A percentile compares a stretch with the other conserved stretches of the same genome.
These are phyloP conservation scores for Penicillium sclerotiorum DNA, from an alignment of 2,329 filamentous ascomycete species.

Conservation along the genomic window DNA sequence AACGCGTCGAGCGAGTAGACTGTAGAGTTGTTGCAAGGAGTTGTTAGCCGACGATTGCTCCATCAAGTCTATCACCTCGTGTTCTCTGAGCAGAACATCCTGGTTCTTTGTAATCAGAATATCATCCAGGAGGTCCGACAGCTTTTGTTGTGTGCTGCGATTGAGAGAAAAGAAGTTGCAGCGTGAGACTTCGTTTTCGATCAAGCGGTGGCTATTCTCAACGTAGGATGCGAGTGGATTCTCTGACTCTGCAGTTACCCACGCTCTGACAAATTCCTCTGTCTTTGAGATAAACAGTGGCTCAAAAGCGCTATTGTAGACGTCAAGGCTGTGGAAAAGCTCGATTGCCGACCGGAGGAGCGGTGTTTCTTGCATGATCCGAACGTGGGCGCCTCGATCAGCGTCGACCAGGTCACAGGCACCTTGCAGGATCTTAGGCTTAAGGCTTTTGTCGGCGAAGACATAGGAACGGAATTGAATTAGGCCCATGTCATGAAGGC, in stretches of 20 bases:
- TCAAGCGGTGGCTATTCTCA: constrained; percentile 65
- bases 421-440: constrained; percentile 62
- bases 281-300: constrained; percentile 71
- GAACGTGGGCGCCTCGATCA: constrained; percentile 63
- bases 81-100: constrained; percentile 64
- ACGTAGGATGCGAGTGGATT: constrained; percentile 76
- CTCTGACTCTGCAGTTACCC: constrained; percentile 67
- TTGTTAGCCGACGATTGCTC: constrained; percentile 68
- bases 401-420: constrained; percentile 75
- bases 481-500: constrained; percentile 80
- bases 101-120: constrained; percentile 71
- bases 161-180: constrained; percentile 83
- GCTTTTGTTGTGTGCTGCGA: constrained; percentile 74
- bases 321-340: constrained; percentile 81
- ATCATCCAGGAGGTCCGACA: constrained; percentile 73
- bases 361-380: constrained; percentile 58
- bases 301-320: constrained; percentile 81
- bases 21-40: constrained; percentile 76
- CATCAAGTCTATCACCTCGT: constrained; percentile 72
- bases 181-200: constrained; percentile 71
- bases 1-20: constrained; percentile 70
- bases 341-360: constrained; percentile 75
- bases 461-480: constrained; percentile 69
- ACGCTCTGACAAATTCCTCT: constrained; percentile 66
- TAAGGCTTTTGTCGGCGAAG: constrained; percentile 57